Conservation (phyloP, 192 early-diverging fungal genomes). For the Backusella luteola region DNA sequence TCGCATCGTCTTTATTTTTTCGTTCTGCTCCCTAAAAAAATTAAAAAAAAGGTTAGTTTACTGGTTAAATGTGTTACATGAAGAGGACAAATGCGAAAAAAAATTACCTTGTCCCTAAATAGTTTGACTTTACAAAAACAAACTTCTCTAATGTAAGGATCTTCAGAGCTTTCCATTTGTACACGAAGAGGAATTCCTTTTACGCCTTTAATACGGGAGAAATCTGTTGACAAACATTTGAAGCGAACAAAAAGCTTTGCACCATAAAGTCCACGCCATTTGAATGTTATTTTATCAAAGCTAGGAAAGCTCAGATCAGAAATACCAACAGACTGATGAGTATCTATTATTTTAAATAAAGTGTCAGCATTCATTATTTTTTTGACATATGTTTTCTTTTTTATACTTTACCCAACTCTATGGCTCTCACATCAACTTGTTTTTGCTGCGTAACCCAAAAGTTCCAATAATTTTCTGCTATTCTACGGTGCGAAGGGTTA, state of each 20-base stretch:
- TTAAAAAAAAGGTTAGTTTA: background rate
- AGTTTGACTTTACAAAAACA: conserved; percentile 66
- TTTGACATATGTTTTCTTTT: background rate
- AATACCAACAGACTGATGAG: conserved; percentile 22
- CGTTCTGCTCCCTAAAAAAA: conserved; percentile 61
- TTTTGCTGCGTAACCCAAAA: conserved; percentile 74
- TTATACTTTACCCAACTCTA: conserved; percentile 57
- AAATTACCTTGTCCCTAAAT: conserved; percentile 46
- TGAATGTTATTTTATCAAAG: conserved; percentile 71
- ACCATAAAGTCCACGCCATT: conserved; percentile 61
- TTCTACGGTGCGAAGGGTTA: conserved; percentile 62
- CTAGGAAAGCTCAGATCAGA: conserved; percentile 23
- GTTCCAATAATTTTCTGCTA: conserved; percentile 65
- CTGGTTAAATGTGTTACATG: background rate
- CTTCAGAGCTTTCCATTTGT: conserved; percentile 31
- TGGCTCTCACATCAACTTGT: conserved; percentile 55
- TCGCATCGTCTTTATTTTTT: conserved; percentile 75
- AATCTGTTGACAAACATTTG: conserved; percentile 75
- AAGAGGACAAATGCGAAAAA: background rate
- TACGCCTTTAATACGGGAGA: conserved; percentile 73
- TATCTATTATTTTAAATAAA: conserved; percentile 3
- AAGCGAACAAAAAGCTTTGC: conserved; percentile 66
- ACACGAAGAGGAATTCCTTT: conserved; percentile 68
- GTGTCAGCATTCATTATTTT: background rate
- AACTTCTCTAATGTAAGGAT: conserved; percentile 35